Evolutionary conservation across 495 filamentous ascomycete genomes (phyloP).

Genomic region (Delitschia confertaspora): DNA sequence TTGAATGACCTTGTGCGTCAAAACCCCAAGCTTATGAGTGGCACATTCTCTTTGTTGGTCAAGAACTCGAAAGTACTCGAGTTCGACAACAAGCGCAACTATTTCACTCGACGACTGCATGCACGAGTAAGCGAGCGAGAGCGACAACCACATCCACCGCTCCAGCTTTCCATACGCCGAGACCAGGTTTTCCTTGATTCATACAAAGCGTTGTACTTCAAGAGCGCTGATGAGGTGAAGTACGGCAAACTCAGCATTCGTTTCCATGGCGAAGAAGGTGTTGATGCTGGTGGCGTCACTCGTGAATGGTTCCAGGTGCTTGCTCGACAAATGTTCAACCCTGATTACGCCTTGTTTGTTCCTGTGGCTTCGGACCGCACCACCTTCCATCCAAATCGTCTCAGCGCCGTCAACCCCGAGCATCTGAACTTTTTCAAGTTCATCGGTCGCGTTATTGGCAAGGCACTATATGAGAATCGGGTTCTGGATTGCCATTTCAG

Average conservation of each 20-base stretch:
- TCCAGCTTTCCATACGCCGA: conserved; percentile 83
- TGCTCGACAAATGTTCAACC: conserved; percentile 96
- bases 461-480: conserved; percentile 92
- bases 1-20: conserved; percentile 95
- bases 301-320: conserved; percentile 99
- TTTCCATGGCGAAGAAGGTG: conserved; percentile 95
- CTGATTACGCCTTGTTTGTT: conserved; percentile 91
- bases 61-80: conserved; percentile 98
- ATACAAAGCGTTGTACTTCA: conserved; percentile 92
- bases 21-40: conserved; percentile 96
- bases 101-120: conserved; percentile 91
- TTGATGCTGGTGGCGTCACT: conserved; percentile 95
- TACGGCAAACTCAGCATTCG: conserved; percentile 96
- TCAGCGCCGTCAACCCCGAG: conserved; percentile 88
- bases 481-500: conserved; percentile 98
- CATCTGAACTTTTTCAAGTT: conserved; percentile 99
- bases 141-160: conserved; percentile 58
- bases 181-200: conserved; percentile 98
- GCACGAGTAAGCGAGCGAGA: conserved; percentile 53
- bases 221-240: conserved; percentile 90
- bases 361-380: conserved; percentile 97
- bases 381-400: conserved; percentile 94
- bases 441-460: conserved; percentile 96
- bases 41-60: conserved; percentile 86
- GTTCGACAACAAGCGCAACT: conserved; percentile 99